Base-by-base conservation (phyloP, 108 stramenopile genomes). In the Discostella pseudostelligera region DNA sequence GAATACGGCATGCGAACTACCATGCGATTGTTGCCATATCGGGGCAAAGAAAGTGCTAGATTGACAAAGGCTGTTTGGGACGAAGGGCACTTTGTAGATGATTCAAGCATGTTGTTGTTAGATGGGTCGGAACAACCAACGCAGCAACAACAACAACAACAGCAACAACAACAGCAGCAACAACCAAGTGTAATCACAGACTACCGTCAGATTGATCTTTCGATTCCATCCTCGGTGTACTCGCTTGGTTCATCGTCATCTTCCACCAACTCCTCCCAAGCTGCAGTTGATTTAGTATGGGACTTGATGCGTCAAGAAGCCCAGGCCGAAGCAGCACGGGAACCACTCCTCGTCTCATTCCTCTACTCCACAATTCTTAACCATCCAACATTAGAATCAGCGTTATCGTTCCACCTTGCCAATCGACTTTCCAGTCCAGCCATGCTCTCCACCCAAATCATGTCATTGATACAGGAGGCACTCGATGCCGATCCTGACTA, bases 321-420 rank as follows among this genome's bases (percentile, higher is more conserved):
- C 50, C 71, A 75, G 21, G 74, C 80, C 61, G 87, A 92, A 59
- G 83, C 87, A 9, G 65, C 76, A 49, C 65, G 81, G 47, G 94
- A 93, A 69, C 90, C 94, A 20, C 72, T 95, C 36, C 76, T 95
- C 39, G 91, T 91, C 6, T 84, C 82, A 14, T 95, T 91, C 72
- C 65, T 95, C 25, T 80, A 90, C 66, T 83, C 83, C 36, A 84
- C 85, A 45, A 95, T 95, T 59, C 75, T 95, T 22, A 93, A 92
- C 67, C 94, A 95, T 68, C 73, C 74, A 29, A 72, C 74, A 39
- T 78, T 95, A 39, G 94, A 95, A 77, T 79, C 79, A 4, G 83
- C 89, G 16, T 48, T 95, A 44, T 79, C 91, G 0, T 95, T 91
- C 59, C 87, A 92, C 60, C 56, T 95, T 61, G 90, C 94, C 22